Evolutionary conservation across 352 stramenopile genomes (phyloP).

Genomic region (Phytophthora cryptogea): DNA sequence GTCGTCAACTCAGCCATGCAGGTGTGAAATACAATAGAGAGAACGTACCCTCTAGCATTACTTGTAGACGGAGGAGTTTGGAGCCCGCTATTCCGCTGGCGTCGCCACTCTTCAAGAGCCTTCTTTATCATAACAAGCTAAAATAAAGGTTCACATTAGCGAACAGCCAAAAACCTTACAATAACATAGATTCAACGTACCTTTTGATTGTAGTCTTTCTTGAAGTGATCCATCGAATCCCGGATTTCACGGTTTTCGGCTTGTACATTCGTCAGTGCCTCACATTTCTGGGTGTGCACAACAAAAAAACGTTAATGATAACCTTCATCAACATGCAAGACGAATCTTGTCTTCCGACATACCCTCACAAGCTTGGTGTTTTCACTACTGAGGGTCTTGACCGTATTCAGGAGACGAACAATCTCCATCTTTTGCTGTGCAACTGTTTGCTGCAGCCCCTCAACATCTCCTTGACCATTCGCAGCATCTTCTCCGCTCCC

Average conservation of each 20-base stretch:
- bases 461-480: constrained; percentile 32
- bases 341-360: background rate
- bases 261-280: constrained; percentile 71
- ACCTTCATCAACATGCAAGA: background rate
- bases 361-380: constrained; percentile 88
- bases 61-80: constrained; percentile 16
- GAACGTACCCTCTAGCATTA: constrained; percentile 20
- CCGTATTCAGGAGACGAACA: constrained; percentile 75
- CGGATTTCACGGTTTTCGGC: constrained; percentile 78
- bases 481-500: constrained; percentile 2
- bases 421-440: constrained; percentile 84
- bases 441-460: constrained; percentile 61
- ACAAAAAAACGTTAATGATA: background rate
- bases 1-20: constrained; percentile 1
- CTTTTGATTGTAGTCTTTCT: constrained; percentile 89
- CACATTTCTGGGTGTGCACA: constrained; percentile 60
- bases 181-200: constrained; percentile 27
- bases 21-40: background rate
- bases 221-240: constrained; percentile 86
- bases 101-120: constrained; percentile 88
- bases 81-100: constrained; percentile 49
- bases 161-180: background rate
- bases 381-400: constrained; percentile 86
- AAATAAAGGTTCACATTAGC: constrained; percentile 1
- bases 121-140: constrained; percentile 90